Conservation (phyloP, 495 filamentous ascomycete genomes). For the Bryoglossum gracile region DNA sequence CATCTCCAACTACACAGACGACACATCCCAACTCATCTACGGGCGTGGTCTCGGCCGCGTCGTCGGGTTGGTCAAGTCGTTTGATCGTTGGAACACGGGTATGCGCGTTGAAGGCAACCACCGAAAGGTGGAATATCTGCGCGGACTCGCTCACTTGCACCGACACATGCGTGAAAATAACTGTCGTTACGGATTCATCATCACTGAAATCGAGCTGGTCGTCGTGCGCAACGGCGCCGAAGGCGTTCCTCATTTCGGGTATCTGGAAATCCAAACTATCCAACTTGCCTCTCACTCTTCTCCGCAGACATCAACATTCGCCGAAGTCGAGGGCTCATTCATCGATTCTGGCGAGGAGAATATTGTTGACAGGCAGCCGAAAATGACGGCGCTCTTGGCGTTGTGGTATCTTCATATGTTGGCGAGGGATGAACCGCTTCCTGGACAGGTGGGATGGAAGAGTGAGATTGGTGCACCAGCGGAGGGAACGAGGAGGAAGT, state of each 20-base stretch:
- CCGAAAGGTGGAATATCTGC: slow-evolving; percentile 77
- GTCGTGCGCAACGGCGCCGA: slow-evolving; percentile 76
- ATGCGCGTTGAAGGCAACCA: slow-evolving; percentile 79
- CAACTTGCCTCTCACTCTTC: slow-evolving; percentile 36
- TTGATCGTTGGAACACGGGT: slow-evolving; percentile 87
- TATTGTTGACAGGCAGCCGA: slow-evolving; percentile 44
- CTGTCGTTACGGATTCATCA: slow-evolving; percentile 88
- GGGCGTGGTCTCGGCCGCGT: slow-evolving; percentile 44
- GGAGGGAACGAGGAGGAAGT: slow-evolving; percentile 65
- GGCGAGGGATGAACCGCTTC: slow-evolving; percentile 63
- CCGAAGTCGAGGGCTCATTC: slow-evolving; percentile 16
- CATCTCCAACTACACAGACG: slow-evolving; percentile 29
- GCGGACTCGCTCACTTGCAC: slow-evolving; percentile 76
- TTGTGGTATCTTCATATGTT: slow-evolving; percentile 82
- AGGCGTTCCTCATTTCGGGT: slow-evolving; percentile 72
- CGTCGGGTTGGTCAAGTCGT: slow-evolving; percentile 81
- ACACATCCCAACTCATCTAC: slow-evolving; percentile 26
- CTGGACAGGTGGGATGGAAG: slow-evolving; percentile 59
- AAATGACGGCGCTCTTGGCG: slow-evolving; percentile 69
- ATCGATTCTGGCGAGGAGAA: slow-evolving; percentile 28
- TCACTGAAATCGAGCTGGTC: slow-evolving; percentile 90
- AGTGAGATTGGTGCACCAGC: slow-evolving; percentile 77
- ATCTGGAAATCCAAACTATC: slow-evolving; percentile 64
- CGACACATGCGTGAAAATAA: slow-evolving; percentile 86
- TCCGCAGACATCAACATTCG: slow-evolving; percentile 17